Evolutionary conservation across 169 alveolate species (phyloP), one percentile per base, ranked within the genome.

Genomic region (Eimeria acervulina): DNA sequence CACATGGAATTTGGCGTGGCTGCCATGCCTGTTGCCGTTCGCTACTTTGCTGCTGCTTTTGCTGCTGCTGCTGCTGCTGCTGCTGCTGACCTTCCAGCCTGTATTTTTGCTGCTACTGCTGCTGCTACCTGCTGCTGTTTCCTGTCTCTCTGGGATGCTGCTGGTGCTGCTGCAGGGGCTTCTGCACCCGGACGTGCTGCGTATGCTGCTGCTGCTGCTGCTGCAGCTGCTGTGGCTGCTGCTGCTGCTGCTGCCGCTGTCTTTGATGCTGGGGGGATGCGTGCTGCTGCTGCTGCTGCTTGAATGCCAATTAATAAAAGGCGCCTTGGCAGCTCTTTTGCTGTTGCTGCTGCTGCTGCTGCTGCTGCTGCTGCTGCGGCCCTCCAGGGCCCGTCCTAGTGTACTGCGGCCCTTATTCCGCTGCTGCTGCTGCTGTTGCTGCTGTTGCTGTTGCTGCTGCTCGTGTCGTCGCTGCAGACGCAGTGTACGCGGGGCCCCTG

Each of bases 61-160:
- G 78, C 78, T 66, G 78, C 78, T 66, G 78, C 21, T 66, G 78
- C 78, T 66, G 78, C 78, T 66, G 78, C 78, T 66, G 78, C 78
- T 66, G 78, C 78, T 66, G 78, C 21, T 26, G 78, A 23, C 21
- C 10, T 5, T 66, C 28, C 78, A 23, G 21, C 78, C 15, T 23
- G 78, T 28, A 17, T 8, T 66, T 28, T 66, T 66, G 78, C 78
- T 26, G 78, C 78, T 66, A 28, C 31, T 6, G 36, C 28, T 28
- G 7, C 21, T 28, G 78, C 78, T 66, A 17, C 78, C 78, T 66
- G 40, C 36, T 66, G 78, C 78, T 66, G 78, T 17, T 66, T 28
- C 36, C 28, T 23, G 40, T 66, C 78, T 66, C 7, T 47, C 55
- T 5, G 55, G 55, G 12, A 47, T 47, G 55, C 55, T 47, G 55